Evolutionary conservation across 108 stramenopile species (phyloP).

Genomic region (Cyclotella kingstonii): DNA sequence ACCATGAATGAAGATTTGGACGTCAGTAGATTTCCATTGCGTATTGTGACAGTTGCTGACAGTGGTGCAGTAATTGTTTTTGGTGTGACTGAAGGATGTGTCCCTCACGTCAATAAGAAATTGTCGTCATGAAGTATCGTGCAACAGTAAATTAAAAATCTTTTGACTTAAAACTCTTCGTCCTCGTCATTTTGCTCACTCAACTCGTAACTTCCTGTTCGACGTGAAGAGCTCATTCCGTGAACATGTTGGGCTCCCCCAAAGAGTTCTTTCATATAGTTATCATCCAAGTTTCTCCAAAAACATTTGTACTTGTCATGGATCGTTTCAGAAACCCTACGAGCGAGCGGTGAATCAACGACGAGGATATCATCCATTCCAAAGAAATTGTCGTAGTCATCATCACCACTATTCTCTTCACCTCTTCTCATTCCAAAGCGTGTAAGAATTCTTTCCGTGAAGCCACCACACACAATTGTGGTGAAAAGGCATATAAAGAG

Average conservation of each 20-base stretch:
- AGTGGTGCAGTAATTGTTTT: slow-evolving; percentile 77
- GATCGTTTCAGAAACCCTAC: slow-evolving; percentile 16
- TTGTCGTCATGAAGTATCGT: not conserved
- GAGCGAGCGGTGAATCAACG: slow-evolving; percentile 22
- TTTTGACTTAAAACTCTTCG: slow-evolving; percentile 11
- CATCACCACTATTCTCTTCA: not conserved
- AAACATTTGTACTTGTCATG: slow-evolving; percentile 27
- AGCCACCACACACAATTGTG: slow-evolving; percentile 94
- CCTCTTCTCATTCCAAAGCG: slow-evolving; percentile 76
- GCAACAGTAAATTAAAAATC: not conserved
- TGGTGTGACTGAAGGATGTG: slow-evolving; percentile 64
- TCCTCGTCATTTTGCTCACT: slow-evolving; percentile 19
- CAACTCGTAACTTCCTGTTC: slow-evolving; percentile 35
- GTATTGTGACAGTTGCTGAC: slow-evolving; percentile 53
- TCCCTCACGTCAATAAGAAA: slow-evolving; percentile 29
- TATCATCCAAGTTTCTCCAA: slow-evolving; percentile 65
- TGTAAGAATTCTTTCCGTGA: slow-evolving; percentile 85
- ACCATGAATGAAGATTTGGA: slow-evolving; percentile 9
- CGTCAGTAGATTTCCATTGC: slow-evolving; percentile 53
- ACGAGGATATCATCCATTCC: slow-evolving; percentile 21
- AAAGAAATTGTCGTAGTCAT: slow-evolving; percentile 7
- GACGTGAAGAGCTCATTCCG: slow-evolving; percentile 3
- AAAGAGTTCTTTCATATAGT: slow-evolving; percentile 62
- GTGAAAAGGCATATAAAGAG: slow-evolving; percentile 95
- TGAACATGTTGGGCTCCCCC: slow-evolving; percentile 44